A percentile compares a stretch with the other conserved stretches of the same genome.
These are phyloP conservation scores for Lachancea thermotolerans DNA, from an alignment of 805 yeast genomes.

Conservation along the genomic window DNA sequence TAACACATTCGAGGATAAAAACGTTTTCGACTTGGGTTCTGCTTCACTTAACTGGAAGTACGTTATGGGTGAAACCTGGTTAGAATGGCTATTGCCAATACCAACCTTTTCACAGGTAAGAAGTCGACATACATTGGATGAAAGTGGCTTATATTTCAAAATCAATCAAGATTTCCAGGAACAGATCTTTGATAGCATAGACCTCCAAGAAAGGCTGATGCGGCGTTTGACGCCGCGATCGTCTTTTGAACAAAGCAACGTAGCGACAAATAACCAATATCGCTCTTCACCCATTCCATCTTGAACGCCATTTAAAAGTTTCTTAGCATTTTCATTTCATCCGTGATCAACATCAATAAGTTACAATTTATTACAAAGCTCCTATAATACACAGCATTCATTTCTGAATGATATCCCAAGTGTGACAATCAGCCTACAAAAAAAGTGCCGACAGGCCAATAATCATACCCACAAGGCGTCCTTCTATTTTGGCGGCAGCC, in stretches of 20 bases:
- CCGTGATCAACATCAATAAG: too few species aligned
- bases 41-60: slow-evolving; percentile 49
- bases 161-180: slow-evolving; percentile 34
- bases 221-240: slow-evolving; percentile 29
- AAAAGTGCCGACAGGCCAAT: neutral
- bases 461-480: neutral
- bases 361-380: too few species aligned
- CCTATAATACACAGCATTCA: neutral
- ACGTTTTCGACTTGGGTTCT: slow-evolving; percentile 71
- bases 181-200: slow-evolving; percentile 32
- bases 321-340: too few species aligned
- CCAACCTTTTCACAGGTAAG: slow-evolving; percentile 16
- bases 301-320: too few species aligned
- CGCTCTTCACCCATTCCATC: too few species aligned
- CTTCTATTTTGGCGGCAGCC: neutral
- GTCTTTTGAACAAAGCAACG: slow-evolving; percentile 10
- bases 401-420: neutral
- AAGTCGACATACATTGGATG: slow-evolving; percentile 28
- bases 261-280: neutral
- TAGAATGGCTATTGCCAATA: slow-evolving; percentile 69
- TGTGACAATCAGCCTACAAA: neutral
- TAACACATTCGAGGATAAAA: slow-evolving; percentile 51
- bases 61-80: slow-evolving; percentile 65
- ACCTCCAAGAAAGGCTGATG: slow-evolving; percentile 25
- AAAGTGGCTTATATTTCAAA: slow-evolving; percentile 46